These are phyloP conservation scores for Melocanna baccifera DNA, from an alignment of 176 grass and related monocot species.

Conservation along the genomic window DNA sequence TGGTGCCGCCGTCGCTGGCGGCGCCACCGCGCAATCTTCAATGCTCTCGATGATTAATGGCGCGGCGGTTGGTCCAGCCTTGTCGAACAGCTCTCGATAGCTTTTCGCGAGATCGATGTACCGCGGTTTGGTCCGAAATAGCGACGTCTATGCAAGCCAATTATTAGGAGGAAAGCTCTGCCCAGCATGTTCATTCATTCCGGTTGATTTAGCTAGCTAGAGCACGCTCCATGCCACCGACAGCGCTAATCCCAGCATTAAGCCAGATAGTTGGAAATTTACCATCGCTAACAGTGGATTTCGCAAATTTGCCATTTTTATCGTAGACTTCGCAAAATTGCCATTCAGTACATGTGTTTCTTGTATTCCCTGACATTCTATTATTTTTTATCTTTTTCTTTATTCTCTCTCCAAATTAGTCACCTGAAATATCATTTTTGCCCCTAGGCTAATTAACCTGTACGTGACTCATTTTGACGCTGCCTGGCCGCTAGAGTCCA, in stretches of 20 bases:
- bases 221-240: slow-evolving; percentile 32
- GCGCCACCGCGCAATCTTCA: slow-evolving; percentile 21
- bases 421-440: too few relatives aligned
- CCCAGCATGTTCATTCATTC: background rate
- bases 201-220: background rate
- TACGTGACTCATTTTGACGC: too few relatives aligned
- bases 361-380: too few relatives aligned
- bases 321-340: too few relatives aligned
- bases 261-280: too few relatives aligned
- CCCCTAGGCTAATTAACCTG: too few relatives aligned
- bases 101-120: slow-evolving; percentile 18
- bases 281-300: too few relatives aligned
- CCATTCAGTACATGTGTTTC: too few relatives aligned
- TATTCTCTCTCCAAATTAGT: too few relatives aligned
- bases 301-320: too few relatives aligned
- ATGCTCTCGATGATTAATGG: slow-evolving; percentile 26
- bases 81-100: slow-evolving; percentile 20
- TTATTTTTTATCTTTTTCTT: too few relatives aligned
- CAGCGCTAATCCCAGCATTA: background rate
- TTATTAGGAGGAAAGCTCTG: slow-evolving; percentile 16
- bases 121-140: background rate
- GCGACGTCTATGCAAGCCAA: slow-evolving; percentile 19
- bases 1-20: background rate
- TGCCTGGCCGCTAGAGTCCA: too few relatives aligned
- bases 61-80: slow-evolving; percentile 35